phyloP scores from a whole-genome alignment of 2,329 filamentous ascomycete genomes.

The Venturia nashicola region DNA sequence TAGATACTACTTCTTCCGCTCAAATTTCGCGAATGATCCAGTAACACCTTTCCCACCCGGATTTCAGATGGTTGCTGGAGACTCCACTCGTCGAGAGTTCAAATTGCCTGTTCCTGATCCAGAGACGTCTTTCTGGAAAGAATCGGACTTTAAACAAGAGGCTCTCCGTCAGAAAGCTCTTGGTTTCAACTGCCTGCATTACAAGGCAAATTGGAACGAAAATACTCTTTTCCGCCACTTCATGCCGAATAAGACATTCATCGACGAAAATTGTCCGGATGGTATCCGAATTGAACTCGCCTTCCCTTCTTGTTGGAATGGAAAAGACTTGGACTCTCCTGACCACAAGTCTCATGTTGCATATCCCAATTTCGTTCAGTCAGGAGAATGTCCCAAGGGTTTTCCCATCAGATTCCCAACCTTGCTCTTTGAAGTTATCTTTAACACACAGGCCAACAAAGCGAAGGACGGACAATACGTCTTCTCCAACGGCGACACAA shows the following conservation, averaged over 20 bases:
- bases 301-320: conserved; percentile 14
- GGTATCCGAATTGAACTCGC: conserved; percentile 37
- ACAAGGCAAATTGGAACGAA: conserved; percentile 47
- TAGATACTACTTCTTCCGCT: conserved; percentile 9
- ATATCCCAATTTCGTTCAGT: conserved; percentile 66
- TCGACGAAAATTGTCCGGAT: conserved; percentile 71
- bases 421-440: conserved; percentile 80
- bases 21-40: conserved; percentile 9
- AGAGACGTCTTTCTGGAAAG: conserved; percentile 59
- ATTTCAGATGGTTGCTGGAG: conserved; percentile 75
- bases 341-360: conserved; percentile 57
- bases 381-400: conserved; percentile 59
- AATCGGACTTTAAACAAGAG: conserved; percentile 43
- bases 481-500: conserved; percentile 65
- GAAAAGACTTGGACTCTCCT: conserved; percentile 21
- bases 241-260: conserved; percentile 64
- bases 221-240: conserved; percentile 69
- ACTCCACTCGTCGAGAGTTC: conserved; percentile 56
- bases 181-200: conserved; percentile 94
- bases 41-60: conserved; percentile 55
- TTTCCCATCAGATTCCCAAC: conserved; percentile 58
- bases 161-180: conserved; percentile 68
- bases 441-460: conserved; percentile 55
- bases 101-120: conserved; percentile 50
- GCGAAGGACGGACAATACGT: conserved; percentile 57